Evolutionary conservation across 2,329 filamentous ascomycete species (phyloP).

Genomic region (Xylaria digitata): DNA sequence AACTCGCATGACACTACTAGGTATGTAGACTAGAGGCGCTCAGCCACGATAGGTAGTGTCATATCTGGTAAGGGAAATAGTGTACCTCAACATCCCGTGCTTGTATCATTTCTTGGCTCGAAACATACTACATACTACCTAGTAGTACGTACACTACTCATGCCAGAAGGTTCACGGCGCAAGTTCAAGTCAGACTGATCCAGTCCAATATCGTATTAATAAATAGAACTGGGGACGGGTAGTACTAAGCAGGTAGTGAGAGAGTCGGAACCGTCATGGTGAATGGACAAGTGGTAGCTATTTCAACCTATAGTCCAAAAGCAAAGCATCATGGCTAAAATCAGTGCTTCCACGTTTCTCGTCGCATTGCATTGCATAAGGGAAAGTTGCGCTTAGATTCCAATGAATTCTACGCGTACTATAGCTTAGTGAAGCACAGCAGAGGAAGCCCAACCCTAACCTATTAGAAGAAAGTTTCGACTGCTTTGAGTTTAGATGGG

Average conservation of each 20-base stretch:
- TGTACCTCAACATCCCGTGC: constrained; percentile 5
- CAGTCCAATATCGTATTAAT: background rate
- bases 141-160: background rate
- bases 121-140: constrained; percentile 3
- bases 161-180: background rate
- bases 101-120: constrained; percentile 23
- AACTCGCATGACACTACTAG: background rate
- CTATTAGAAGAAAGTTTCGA: constrained; percentile 18
- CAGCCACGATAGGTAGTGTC: constrained; percentile 21
- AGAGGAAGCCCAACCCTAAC: constrained; percentile 10
- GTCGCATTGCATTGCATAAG: constrained; percentile 34
- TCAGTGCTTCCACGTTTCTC: constrained; percentile 34
- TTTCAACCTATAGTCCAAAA: constrained; percentile 27
- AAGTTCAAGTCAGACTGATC: constrained; percentile 6
- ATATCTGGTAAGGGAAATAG: constrained; percentile 2
- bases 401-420: constrained; percentile 30
- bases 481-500: constrained; percentile 1
- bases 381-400: constrained; percentile 31
- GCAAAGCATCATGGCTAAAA: constrained; percentile 1
- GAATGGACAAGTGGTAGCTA: constrained; percentile 27
- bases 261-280: background rate
- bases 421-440: constrained; percentile 19
- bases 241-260: background rate
- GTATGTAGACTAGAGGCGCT: constrained; percentile 1
- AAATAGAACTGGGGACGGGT: background rate